Evolutionary conservation across 306 rosid genomes (phyloP).

Genomic region (Corylus americana): DNA sequence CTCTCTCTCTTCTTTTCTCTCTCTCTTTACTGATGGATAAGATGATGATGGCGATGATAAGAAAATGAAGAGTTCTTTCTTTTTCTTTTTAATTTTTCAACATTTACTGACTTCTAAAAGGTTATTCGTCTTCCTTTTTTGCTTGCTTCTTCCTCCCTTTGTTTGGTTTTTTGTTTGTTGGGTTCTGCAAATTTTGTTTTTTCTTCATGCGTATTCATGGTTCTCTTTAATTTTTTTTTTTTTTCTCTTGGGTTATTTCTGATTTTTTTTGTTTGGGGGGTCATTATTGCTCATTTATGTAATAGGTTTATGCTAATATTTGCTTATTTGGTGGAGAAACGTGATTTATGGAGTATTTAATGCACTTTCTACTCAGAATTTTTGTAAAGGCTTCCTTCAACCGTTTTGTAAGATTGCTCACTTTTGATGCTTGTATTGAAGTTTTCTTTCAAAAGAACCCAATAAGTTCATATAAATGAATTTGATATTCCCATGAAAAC

Average conservation of each 20-base stretch:
- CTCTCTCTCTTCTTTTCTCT: neutral
- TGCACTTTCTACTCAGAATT: neutral
- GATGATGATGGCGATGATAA: constrained; percentile 19
- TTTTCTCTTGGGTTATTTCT: constrained; percentile 7
- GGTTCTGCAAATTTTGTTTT: neutral
- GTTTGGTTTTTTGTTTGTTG: neutral
- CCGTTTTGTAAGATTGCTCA: constrained; percentile 10
- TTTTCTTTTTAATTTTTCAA: neutral
- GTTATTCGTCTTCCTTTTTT: constrained; percentile 2
- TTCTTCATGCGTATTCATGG: neutral
- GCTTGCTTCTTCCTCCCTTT: neutral
- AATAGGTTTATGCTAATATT: neutral
- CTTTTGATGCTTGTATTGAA: constrained; percentile 1
- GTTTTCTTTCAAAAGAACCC: neutral
- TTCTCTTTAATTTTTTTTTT: neutral
- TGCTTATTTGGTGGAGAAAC: neutral
- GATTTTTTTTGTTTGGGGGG: neutral
- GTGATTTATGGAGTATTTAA: neutral
- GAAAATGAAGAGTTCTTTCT: constrained; percentile 8
- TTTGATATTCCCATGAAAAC: neutral
- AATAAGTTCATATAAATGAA: neutral
- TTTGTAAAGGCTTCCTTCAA: neutral
- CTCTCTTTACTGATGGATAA: neutral
- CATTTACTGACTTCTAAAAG: neutral
- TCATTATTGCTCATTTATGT: neutral